phyloP scores from a whole-genome alignment of 1,284 basidiomycete species.

The Trichosporon inkin region DNA sequence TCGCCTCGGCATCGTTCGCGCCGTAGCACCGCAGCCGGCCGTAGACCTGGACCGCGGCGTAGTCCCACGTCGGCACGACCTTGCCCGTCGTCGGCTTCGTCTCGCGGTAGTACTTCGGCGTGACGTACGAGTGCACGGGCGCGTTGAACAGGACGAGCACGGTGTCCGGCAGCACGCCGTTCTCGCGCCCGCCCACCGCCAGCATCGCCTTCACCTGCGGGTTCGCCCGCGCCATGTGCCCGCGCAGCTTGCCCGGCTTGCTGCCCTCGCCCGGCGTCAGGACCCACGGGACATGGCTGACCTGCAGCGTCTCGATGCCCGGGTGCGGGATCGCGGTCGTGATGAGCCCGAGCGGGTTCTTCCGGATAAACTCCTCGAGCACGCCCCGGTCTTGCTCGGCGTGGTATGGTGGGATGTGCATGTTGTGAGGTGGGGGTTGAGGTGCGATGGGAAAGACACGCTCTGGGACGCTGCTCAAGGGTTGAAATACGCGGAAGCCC shows the following conservation, averaged over 20 bases:
- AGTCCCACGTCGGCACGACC: slow-evolving; percentile 51
- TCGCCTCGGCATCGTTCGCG: slow-evolving; percentile 20
- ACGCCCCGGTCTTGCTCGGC: slow-evolving; percentile 48
- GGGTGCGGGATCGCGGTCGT: slow-evolving; percentile 49
- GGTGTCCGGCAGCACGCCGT: slow-evolving; percentile 30
- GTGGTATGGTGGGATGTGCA: slow-evolving; percentile 53
- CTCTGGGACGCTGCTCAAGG: too few species aligned
- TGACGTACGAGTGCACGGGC: slow-evolving; percentile 45
- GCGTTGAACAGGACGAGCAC: slow-evolving; percentile 48
- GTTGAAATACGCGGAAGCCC: too few species aligned
- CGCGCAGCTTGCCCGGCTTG: slow-evolving; percentile 31
- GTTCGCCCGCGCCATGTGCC: slow-evolving; percentile 48
- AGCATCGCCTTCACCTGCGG: slow-evolving; percentile 45
- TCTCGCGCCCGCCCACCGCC: slow-evolving; percentile 7
- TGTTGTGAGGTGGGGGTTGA: slow-evolving; percentile 24
- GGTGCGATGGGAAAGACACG: neutral
- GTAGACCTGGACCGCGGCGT: slow-evolving; percentile 49
- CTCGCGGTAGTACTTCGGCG: slow-evolving; percentile 44
- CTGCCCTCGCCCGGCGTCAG: slow-evolving; percentile 33
- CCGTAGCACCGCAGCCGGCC: slow-evolving; percentile 37
- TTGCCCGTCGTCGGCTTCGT: slow-evolving; percentile 48
- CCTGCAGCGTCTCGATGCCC: slow-evolving; percentile 45
- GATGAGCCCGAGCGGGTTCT: slow-evolving; percentile 51
- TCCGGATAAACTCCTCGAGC: slow-evolving; percentile 49
- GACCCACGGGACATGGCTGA: slow-evolving; percentile 53